phyloP scores from a whole-genome alignment of 2,329 filamentous ascomycete genomes.

The Bisporella sp. region DNA sequence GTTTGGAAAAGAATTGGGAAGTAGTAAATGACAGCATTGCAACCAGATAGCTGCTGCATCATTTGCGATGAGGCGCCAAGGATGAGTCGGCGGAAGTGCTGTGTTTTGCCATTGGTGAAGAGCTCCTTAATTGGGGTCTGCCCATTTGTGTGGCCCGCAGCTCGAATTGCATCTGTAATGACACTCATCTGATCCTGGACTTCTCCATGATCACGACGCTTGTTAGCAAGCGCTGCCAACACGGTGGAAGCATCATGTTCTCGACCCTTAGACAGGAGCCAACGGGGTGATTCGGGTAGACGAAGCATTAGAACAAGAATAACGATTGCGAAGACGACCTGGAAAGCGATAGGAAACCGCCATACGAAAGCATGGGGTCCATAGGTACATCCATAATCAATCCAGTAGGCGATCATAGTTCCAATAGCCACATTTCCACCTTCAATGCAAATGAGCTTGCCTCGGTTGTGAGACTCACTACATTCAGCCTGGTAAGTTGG shows the following conservation, averaged over 20 bases:
- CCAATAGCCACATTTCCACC: slow-evolving; percentile 50
- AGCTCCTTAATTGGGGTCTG: slow-evolving; percentile 32
- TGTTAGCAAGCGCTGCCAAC: slow-evolving; percentile 88
- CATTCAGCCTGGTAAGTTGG: slow-evolving; percentile 61
- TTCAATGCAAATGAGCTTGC: slow-evolving; percentile 44
- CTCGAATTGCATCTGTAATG: slow-evolving; percentile 31
- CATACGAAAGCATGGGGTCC: slow-evolving; percentile 81
- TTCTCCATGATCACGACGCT: slow-evolving; percentile 37
- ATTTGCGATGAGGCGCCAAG: slow-evolving; percentile 43
- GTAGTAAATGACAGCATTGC: slow-evolving; percentile 39
- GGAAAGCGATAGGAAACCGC: slow-evolving; percentile 83
- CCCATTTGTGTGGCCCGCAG: slow-evolving; percentile 23
- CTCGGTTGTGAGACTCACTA: slow-evolving; percentile 34
- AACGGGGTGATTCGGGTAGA: slow-evolving; percentile 94
- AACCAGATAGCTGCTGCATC: slow-evolving; percentile 44
- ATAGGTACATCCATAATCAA: slow-evolving; percentile 92
- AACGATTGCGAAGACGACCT: slow-evolving; percentile 84
- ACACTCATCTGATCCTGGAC: slow-evolving; percentile 26
- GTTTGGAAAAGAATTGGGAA: slow-evolving; percentile 45
- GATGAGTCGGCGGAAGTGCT: slow-evolving; percentile 46
- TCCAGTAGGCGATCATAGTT: slow-evolving; percentile 91
- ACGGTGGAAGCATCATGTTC: slow-evolving; percentile 97
- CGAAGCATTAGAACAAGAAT: slow-evolving; percentile 78
- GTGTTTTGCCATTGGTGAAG: slow-evolving; percentile 45
- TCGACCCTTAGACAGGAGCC: slow-evolving; percentile 92